These are phyloP conservation scores for Apiospora kogelbergensis DNA, from an alignment of 2,329 filamentous ascomycete species.

Conservation along the genomic window DNA sequence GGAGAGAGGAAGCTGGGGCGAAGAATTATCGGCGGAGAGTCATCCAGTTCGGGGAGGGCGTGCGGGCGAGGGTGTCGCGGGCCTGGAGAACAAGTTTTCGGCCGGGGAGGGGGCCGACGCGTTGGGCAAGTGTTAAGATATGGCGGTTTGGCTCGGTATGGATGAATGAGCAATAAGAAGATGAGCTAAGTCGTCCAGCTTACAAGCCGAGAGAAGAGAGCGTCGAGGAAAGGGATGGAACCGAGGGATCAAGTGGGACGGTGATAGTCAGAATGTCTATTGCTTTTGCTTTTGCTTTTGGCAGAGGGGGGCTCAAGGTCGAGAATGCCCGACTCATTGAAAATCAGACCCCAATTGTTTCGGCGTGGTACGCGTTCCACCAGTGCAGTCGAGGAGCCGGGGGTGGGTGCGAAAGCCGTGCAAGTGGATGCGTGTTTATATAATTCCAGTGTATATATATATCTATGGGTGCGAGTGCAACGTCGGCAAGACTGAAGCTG, in stretches of 20 bases:
- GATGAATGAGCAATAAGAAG: neutral
- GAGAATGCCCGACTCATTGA: neutral
- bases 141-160: neutral
- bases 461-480: neutral
- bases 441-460: neutral
- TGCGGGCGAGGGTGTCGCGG: neutral
- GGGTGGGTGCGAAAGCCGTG: neutral
- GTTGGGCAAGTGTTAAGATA: neutral
- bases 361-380: neutral
- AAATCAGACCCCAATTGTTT: constrained; percentile 4
- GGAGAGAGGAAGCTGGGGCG: neutral
- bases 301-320: neutral
- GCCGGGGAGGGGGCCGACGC: neutral
- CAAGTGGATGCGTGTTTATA: neutral
- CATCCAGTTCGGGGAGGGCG: neutral
- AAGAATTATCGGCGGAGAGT: neutral
- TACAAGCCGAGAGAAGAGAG: neutral
- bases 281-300: neutral
- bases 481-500: neutral
- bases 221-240: neutral
- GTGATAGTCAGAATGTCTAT: neutral
- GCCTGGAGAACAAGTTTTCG: neutral
- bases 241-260: neutral
- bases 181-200: neutral
- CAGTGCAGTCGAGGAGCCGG: neutral